Conservation (phyloP, 2,329 filamentous ascomycete genomes). For the Nothophoma quercina region DNA sequence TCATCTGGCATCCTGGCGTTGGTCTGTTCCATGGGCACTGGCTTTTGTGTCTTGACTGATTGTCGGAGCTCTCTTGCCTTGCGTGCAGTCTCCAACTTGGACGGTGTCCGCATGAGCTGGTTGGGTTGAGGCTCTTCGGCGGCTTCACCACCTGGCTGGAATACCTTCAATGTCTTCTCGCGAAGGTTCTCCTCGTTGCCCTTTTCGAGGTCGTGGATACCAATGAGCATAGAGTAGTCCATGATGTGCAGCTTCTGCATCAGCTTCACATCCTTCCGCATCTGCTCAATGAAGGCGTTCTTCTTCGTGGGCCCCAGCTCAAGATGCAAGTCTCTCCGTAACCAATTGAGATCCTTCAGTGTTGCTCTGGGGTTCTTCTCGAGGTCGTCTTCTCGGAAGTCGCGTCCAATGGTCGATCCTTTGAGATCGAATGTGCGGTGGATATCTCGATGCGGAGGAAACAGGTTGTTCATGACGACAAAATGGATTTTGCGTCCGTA, state of each 20-base stretch:
- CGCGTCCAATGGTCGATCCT: conserved; percentile 91
- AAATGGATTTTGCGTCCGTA: conserved; percentile 99
- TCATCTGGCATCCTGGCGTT: conserved; percentile 89
- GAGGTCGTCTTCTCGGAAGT: conserved; percentile 87
- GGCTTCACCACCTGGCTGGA: conserved; percentile 81
- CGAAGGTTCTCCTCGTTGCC: conserved; percentile 95
- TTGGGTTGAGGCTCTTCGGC: conserved; percentile 61
- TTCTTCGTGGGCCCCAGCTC: conserved; percentile 92
- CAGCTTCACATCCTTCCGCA: conserved; percentile 84
- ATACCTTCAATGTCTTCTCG: conserved; percentile 89
- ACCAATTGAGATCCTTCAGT: conserved; percentile 96
- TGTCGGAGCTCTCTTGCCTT: conserved; percentile 91
- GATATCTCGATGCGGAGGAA: conserved; percentile 95
- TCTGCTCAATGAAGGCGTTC: conserved; percentile 84
- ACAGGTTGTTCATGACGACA: conserved; percentile 99
- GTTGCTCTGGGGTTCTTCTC: conserved; percentile 91
- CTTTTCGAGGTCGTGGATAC: conserved; percentile 87
- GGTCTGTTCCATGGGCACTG: conserved; percentile 88
- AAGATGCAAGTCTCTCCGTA: conserved; percentile 82
- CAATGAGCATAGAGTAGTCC: conserved; percentile 96
- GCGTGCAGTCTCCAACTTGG: conserved; percentile 87
- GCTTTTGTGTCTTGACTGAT: conserved; percentile 90
- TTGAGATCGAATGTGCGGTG: conserved; percentile 97
- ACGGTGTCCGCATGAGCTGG: conserved; percentile 85
- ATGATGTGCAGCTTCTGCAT: conserved; percentile 93